Evolutionary conservation across 2,329 filamentous ascomycete species (phyloP), one percentile per base, ranked within the genome.

Genomic region (Penicillium sumatraense): DNA sequence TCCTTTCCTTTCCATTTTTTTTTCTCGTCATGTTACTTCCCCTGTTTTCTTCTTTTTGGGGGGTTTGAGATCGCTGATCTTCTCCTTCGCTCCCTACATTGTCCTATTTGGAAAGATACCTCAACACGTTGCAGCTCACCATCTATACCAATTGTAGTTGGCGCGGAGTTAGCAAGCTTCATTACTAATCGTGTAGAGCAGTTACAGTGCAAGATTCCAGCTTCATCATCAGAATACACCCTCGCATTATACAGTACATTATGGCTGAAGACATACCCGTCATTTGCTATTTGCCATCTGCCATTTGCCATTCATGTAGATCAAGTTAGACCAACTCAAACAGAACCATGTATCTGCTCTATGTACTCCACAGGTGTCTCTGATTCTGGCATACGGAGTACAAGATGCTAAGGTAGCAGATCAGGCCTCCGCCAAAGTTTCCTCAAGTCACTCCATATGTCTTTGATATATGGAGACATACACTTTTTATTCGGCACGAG

Each of bases 151-250:
- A 41, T 24, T 41, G 11, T 24, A 41, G 20, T 13, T 41, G 38
- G 38, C 7, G 40, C 40, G 40, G 40, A 44, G 40, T 27, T 44
- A 46, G 33, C 9, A 31, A 31, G 11, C 42, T 14, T 31, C 14
- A 14, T 29, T 29, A 29, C 23, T 18, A 9, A 45, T 20, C 23
- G 9, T 7, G 21, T 6, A 2, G n/a, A 18, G 7, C 8, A 14
- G 42, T 46, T 46, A 33, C 42, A 46, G 42, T 24, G 26, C 16
- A 46, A 46, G 26, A 46, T 46, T 46, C 42, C 42, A 31, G 24
- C 16, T 21, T 31, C 40, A 44, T 27, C 23, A 44, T 44, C 21
- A 9, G 4, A 41, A n/a, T 11, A 23, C 18, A 10, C 16, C 36
- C 38, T 23, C 38, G 38, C 40, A 41, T 18, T 24, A 18, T 3